A percentile compares a stretch with the other conserved stretches of the same genome.
phyloP scores from a whole-genome alignment of 306 rosid genomes.

The Cajanus cajan region DNA sequence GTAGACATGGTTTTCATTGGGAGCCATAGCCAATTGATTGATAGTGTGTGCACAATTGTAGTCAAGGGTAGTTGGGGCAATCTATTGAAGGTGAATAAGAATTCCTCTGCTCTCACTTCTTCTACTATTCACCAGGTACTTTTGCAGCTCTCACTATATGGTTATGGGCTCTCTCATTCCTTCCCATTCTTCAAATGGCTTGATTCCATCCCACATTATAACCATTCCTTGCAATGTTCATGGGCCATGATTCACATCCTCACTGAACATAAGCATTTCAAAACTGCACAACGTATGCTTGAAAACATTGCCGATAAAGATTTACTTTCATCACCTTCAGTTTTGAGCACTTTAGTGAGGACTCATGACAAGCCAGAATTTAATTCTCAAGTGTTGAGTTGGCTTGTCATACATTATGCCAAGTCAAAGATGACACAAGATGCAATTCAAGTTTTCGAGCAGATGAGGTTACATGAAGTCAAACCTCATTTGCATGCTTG shows the following conservation, averaged over 20 bases:
- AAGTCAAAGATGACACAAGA: conserved; percentile 64
- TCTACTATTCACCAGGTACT: conserved; percentile 57
- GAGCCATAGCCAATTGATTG: conserved; percentile 39
- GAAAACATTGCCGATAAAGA: conserved; percentile 66
- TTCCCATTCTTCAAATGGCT: conserved; percentile 79
- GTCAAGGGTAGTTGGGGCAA: conserved; percentile 68
- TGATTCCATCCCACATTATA: conserved; percentile 54
- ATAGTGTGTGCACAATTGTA: conserved; percentile 49
- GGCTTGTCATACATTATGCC: conserved; percentile 71
- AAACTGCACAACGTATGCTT: conserved; percentile 66
- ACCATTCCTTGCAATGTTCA: conserved; percentile 68
- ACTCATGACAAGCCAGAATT: conserved; percentile 53
- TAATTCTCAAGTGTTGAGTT: conserved; percentile 81
- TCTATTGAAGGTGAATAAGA: conserved; percentile 51
- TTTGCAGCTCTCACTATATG: conserved; percentile 49
- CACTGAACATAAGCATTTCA: conserved; percentile 53
- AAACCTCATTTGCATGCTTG: conserved; percentile 82
- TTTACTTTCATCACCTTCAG: conserved; percentile 67
- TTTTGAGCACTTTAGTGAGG: conserved; percentile 60
- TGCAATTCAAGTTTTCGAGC: conserved; percentile 76
- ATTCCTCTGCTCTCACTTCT: conserved; percentile 47
- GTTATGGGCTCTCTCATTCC: conserved; percentile 45
- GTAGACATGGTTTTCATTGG: conserved; percentile 32
- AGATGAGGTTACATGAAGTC: conserved; percentile 55
- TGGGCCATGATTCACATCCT: conserved; percentile 79